Evolutionary conservation across 768 basidiomycete genomes (phyloP), one percentile per base, ranked within the genome.

Genomic region (Leucocoprinus leucothites): DNA sequence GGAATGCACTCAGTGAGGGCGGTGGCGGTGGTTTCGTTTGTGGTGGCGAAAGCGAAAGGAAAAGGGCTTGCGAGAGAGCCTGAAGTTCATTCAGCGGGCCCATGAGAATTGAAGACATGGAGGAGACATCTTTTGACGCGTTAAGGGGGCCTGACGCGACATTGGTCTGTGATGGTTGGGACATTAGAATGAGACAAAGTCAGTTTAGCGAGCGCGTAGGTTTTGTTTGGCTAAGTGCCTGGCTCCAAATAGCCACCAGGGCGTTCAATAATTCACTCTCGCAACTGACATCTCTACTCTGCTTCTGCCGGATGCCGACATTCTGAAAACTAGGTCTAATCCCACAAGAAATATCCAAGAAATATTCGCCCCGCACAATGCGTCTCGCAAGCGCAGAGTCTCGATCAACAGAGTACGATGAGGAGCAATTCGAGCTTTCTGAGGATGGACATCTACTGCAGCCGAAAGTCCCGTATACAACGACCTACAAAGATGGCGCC

Each of bases 11-110:
- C 21, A 80, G 67, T 25, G 86, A 71, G 4, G 86, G 85, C 3
- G 84, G 74, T 0, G 82, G 87, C 0, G 85, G 82, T 0, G 84
- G 84, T 64, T 80, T 82, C 1, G 76, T 73, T 57, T 86, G 83
- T 11, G 78, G 71, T 0, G 89, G 86, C 24, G 88, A 89, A 34
- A 92, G 70, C 7, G 90, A 87, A 48, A 82, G 76, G 65, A 92
- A 89, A 28, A 93, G 78, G 0, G 79, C 79, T 57, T 84, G 84
- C 0, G 89, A 80, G 16, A 93, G 76, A 0, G 76, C 60, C 48
- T 87, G 84, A 22, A 90, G 69, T 9, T 85, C 73, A 35, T 79
- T 75, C 52, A 91, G 72, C 1, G 89, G 89, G 3, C 69, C 70
- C 16, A 87, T 76, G 26, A 92, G 74, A 22, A 79, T 76, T 25